phyloP scores from a whole-genome alignment of 1,284 basidiomycete species.

The Fomitopsis betulina region DNA sequence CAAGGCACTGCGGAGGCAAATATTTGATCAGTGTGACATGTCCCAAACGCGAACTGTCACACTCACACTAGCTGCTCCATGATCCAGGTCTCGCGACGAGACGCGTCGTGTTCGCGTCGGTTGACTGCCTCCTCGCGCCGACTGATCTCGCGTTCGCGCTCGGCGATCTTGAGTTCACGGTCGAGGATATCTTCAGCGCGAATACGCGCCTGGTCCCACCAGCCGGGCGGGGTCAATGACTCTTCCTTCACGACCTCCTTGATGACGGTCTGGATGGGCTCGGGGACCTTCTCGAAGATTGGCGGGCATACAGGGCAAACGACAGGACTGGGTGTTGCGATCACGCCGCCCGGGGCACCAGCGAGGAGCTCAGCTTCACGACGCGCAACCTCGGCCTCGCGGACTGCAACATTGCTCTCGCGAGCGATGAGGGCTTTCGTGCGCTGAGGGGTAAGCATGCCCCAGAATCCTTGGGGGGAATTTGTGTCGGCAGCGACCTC shows the following conservation, averaged over 20 bases:
- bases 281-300: slow-evolving; percentile 43
- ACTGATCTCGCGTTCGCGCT: slow-evolving; percentile 77
- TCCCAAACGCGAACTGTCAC: neutral
- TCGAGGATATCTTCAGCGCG: slow-evolving; percentile 77
- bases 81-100: slow-evolving; percentile 80
- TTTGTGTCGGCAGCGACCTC: slow-evolving; percentile 27
- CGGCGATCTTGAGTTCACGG: slow-evolving; percentile 76
- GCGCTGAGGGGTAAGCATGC: slow-evolving; percentile 73
- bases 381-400: slow-evolving; percentile 79
- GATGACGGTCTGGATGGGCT: slow-evolving; percentile 67
- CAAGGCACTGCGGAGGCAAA: slow-evolving; percentile 44
- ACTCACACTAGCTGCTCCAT: slow-evolving; percentile 84
- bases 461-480: slow-evolving; percentile 56
- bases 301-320: slow-evolving; percentile 58
- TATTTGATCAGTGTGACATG: slow-evolving; percentile 12
- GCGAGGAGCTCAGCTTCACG: slow-evolving; percentile 79
- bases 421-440: slow-evolving; percentile 72
- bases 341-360: slow-evolving; percentile 73
- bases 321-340: slow-evolving; percentile 42
- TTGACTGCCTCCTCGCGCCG: slow-evolving; percentile 79
- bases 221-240: slow-evolving; percentile 67
- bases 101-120: slow-evolving; percentile 76
- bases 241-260: slow-evolving; percentile 82
- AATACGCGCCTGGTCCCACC: slow-evolving; percentile 56
- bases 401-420: slow-evolving; percentile 68